Percentiles rank a stretch among this genome's conserved stretches.
phyloP scores from a whole-genome alignment of 108 stramenopile genomes.

The Nitzschia palea region DNA sequence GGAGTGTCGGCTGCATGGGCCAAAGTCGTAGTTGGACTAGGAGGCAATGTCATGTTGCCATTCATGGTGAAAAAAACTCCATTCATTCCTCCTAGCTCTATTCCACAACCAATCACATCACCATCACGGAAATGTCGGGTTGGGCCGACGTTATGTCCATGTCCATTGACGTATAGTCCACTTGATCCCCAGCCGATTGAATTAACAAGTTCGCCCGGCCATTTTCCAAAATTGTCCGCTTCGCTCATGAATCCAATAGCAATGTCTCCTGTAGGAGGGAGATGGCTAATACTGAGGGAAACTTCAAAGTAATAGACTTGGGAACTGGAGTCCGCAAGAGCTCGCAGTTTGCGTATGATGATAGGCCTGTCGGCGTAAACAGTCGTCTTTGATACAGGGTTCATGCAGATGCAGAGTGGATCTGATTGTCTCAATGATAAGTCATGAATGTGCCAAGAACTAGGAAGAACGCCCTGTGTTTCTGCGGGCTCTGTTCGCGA shows the following conservation, averaged over 20 bases:
- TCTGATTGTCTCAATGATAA: constrained; percentile 2
- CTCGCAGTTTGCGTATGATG: not conserved
- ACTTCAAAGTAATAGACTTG: constrained; percentile 24
- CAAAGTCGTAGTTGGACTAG: not conserved
- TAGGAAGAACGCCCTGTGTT: too few relatives aligned
- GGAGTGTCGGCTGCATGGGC: not conserved
- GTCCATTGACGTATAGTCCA: constrained; percentile 7
- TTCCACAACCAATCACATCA: constrained; percentile 33
- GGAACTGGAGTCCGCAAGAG: not conserved
- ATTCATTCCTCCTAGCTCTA: constrained; percentile 14
- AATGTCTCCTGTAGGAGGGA: not conserved
- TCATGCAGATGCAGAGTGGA: constrained; percentile 6
- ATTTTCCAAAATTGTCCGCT: not conserved
- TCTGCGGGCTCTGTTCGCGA: too few relatives aligned
- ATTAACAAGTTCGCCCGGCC: constrained; percentile 11
- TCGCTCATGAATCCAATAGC: constrained; percentile 3
- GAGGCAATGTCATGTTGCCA: constrained; percentile 16
- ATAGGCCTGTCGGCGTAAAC: constrained; percentile 4
- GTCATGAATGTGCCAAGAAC: not conserved
- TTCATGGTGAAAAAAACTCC: constrained; percentile 29
- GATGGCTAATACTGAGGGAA: not conserved
- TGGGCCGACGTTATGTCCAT: not conserved
- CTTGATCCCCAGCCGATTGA: constrained; percentile 17
- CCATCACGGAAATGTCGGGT: constrained; percentile 3
- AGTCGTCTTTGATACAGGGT: not conserved